Percentiles rank a stretch among this genome's conserved stretches.
Conservation (phyloP, 768 basidiomycete genomes). For the Exsudoporus frostii region DNA sequence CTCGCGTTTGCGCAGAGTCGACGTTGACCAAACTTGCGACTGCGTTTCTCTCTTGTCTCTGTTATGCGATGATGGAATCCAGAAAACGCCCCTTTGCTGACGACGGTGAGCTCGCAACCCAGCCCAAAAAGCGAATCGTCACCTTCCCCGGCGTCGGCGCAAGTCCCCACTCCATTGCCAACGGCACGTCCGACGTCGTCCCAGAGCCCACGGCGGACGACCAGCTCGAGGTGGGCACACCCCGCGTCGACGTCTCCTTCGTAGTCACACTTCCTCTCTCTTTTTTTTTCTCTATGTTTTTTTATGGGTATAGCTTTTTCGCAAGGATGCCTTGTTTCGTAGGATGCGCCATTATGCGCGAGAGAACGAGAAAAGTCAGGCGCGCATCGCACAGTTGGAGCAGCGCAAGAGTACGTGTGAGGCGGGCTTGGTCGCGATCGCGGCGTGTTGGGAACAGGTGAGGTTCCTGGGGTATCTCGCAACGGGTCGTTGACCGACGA, state of each 20-base stretch:
- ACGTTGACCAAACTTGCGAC: constrained; percentile 2
- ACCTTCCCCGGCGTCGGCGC: constrained; percentile 42
- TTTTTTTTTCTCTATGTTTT: constrained; percentile 1
- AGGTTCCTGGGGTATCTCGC: constrained; percentile 4
- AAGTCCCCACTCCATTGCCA: constrained; percentile 44
- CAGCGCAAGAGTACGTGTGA: constrained; percentile 63
- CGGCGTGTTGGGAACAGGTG: constrained; percentile 81
- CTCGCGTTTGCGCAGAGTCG: constrained; percentile 11
- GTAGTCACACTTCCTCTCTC: constrained; percentile 20
- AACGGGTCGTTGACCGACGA: background rate
- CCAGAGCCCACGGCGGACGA: constrained; percentile 49
- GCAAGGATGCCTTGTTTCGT: constrained; percentile 83
- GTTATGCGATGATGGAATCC: constrained; percentile 45
- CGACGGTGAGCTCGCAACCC: constrained; percentile 41
- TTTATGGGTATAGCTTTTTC: constrained; percentile 54
- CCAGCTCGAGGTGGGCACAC: constrained; percentile 59
- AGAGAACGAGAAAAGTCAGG: constrained; percentile 63
- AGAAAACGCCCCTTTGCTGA: constrained; percentile 58
- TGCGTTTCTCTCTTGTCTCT: constrained; percentile 13
- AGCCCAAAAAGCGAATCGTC: constrained; percentile 57
- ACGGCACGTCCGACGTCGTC: constrained; percentile 32
- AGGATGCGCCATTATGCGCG: constrained; percentile 81
- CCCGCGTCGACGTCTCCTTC: constrained; percentile 18
- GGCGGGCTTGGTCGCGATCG: constrained; percentile 67
- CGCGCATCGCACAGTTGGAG: constrained; percentile 62